Percentiles rank a stretch among this genome's conserved stretches.
Conservation (phyloP, 768 basidiomycete species). For the Hemileccinum rubropunctum region DNA sequence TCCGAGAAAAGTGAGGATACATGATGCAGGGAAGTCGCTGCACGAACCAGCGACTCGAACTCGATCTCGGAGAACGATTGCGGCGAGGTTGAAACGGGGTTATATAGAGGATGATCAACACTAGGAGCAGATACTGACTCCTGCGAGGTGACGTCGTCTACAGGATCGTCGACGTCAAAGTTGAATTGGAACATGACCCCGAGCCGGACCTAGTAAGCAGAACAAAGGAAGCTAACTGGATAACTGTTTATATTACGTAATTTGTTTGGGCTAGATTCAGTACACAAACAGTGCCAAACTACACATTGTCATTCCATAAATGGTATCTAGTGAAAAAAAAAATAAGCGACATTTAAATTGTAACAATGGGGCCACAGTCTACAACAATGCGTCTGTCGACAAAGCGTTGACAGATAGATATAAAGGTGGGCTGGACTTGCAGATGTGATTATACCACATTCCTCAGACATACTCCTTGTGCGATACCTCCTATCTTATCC, state of each 20-base stretch:
- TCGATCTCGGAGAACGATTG: constrained; percentile 28
- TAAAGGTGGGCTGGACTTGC: neutral
- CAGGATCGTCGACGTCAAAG: constrained; percentile 56
- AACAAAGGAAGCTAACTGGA: neutral
- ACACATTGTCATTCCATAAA: constrained; percentile 1
- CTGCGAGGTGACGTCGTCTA: constrained; percentile 25
- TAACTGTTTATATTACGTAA: neutral
- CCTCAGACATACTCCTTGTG: neutral
- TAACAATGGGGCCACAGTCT: neutral
- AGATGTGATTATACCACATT: neutral
- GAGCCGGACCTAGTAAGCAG: neutral
- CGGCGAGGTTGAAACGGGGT: neutral
- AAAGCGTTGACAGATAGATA: neutral
- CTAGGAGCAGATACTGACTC: neutral
- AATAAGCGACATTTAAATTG: neutral
- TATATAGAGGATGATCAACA: constrained; percentile 8
- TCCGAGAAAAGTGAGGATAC: constrained; percentile 7
- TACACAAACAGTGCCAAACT: too few species aligned
- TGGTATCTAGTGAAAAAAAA: constrained; percentile 2
- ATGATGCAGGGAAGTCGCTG: neutral
- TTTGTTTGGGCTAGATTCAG: neutral
- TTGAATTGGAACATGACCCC: constrained; percentile 48
- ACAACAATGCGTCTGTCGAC: neutral
- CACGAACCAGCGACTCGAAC: constrained; percentile 32
- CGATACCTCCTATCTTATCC: neutral